These are phyloP conservation scores for Neopestalotiopsis sp. DNA, from an alignment of 2,329 filamentous ascomycete species.

Conservation along the genomic window DNA sequence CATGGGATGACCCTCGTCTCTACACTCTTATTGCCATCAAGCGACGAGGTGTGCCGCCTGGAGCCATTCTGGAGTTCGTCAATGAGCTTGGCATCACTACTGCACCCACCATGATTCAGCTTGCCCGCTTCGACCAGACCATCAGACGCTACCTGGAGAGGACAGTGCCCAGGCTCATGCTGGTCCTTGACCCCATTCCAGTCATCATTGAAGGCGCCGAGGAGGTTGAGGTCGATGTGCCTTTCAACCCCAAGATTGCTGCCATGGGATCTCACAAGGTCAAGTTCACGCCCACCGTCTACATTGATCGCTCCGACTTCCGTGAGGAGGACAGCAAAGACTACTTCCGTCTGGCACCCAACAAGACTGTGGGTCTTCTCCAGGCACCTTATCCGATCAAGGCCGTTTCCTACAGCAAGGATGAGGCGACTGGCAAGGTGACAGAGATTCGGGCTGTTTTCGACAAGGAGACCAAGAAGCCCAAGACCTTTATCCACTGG, in stretches of 20 bases:
- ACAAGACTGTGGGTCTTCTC: conserved; percentile 75
- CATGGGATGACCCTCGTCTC: conserved; percentile 90
- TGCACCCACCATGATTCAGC: conserved; percentile 78
- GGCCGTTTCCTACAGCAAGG: conserved; percentile 71
- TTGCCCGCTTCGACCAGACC: conserved; percentile 81
- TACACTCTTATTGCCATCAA: conserved; percentile 87
- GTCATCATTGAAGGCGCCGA: conserved; percentile 82
- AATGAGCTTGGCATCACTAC: conserved; percentile 93
- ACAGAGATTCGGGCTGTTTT: conserved; percentile 70
- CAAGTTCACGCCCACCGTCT: conserved; percentile 77
- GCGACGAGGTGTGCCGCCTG: conserved; percentile 84
- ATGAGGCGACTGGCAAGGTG: conserved; percentile 65
- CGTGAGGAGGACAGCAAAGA: conserved; percentile 73
- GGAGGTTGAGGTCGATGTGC: conserved; percentile 72
- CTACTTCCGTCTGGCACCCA: conserved; percentile 80
- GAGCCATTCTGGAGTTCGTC: conserved; percentile 87
- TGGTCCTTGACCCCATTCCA: conserved; percentile 84
- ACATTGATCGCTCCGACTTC: conserved; percentile 84
- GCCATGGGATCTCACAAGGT: conserved; percentile 66
- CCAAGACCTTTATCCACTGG: conserved; percentile 92
- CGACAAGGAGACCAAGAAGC: conserved; percentile 73
- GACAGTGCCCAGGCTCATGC: conserved; percentile 86
- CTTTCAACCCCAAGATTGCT: conserved; percentile 84
- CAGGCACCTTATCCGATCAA: conserved; percentile 74
- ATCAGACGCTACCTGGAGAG: conserved; percentile 87